Percentiles rank a stretch among this genome's conserved stretches.
Conservation (phyloP, 176 grass and related monocot species). For the Alloteropsis semialata region DNA sequence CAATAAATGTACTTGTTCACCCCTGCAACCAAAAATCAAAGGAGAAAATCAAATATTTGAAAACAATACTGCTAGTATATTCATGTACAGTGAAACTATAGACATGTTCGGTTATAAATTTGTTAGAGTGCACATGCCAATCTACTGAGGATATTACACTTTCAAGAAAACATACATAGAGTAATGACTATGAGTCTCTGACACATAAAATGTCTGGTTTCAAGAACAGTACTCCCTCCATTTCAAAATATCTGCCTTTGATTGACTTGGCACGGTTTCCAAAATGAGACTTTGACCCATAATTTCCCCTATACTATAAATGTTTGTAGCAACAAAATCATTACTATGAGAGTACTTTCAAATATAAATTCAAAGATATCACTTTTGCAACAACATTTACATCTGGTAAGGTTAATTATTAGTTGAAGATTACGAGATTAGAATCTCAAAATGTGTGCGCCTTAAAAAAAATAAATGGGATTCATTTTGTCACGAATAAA, state of each 20-base stretch:
- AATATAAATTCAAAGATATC: too few species aligned
- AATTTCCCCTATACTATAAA: too few species aligned
- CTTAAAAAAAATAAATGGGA: too few species aligned
- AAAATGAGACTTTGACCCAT: too few species aligned
- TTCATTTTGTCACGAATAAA: too few species aligned
- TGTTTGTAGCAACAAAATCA: not conserved
- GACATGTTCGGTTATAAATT: constrained; percentile 8
- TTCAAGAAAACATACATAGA: constrained; percentile 14
- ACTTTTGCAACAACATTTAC: too few species aligned
- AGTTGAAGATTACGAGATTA: too few species aligned
- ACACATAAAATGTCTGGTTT: not conserved
- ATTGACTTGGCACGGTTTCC: too few species aligned
- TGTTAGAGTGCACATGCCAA: not conserved
- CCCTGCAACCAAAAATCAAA: constrained; percentile 43
- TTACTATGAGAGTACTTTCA: constrained; percentile 16
- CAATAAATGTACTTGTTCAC: constrained; percentile 78
- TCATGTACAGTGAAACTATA: not conserved
- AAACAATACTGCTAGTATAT: not conserved
- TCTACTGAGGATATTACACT: constrained; percentile 17
- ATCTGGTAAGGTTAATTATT: too few species aligned
- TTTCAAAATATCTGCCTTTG: too few species aligned
- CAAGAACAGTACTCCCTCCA: not conserved
- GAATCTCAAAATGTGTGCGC: too few species aligned
- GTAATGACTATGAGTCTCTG: not conserved
- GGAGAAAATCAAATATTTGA: constrained; percentile 19